Conservation (phyloP, 768 basidiomycete genomes). For the Naganishia kalamii region DNA sequence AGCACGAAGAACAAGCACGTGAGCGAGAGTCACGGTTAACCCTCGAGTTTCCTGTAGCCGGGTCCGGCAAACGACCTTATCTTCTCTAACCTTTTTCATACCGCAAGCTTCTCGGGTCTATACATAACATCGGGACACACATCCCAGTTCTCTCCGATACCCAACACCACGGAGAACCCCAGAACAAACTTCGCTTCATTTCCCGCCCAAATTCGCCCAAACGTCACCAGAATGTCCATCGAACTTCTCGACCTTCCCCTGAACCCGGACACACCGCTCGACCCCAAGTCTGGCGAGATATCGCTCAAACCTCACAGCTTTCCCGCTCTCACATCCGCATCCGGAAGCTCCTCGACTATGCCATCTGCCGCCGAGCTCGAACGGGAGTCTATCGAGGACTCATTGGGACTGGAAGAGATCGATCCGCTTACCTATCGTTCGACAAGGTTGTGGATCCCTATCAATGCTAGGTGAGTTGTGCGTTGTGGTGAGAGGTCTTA, state of each 20-base stretch:
- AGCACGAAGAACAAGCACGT: no score
- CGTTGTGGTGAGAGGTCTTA: not conserved
- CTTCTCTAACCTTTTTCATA: no score
- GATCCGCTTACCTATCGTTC: constrained; percentile 22
- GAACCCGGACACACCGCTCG: not conserved
- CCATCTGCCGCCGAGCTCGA: constrained; percentile 4
- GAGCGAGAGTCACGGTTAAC: no score
- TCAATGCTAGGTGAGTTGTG: constrained; percentile 10
- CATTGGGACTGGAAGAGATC: constrained; percentile 21
- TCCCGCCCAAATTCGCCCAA: no score
- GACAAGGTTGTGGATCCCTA: constrained; percentile 11
- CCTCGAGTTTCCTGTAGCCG: no score
- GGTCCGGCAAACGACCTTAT: no score
- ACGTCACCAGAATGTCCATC: constrained; percentile 9
- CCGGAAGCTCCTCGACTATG: constrained; percentile 5
- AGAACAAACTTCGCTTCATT: no score
- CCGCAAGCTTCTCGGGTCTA: no score
- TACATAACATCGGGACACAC: no score
- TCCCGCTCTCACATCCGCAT: constrained; percentile 16
- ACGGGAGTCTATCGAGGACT: constrained; percentile 21
- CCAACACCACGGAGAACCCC: no score
- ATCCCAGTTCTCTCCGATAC: no score
- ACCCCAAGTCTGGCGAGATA: not conserved
- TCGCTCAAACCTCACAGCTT: constrained; percentile 15
- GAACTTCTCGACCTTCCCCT: constrained; percentile 6